Conservation (phyloP, 805 yeast species). For the Metschnikowia rubicola region DNA sequence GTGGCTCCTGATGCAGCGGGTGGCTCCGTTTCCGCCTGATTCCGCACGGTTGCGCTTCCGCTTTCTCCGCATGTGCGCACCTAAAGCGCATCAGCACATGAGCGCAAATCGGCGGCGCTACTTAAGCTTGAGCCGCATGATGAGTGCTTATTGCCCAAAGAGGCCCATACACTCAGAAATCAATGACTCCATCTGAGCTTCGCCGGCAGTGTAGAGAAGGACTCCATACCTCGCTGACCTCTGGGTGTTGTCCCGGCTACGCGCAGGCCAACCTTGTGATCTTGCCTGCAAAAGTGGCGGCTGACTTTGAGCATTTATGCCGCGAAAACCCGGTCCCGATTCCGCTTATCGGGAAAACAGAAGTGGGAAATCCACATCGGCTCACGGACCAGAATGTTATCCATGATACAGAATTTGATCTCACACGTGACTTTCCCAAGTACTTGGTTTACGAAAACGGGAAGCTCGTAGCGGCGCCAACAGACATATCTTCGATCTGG, state of each 20-base stretch:
- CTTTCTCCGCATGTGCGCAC: no score
- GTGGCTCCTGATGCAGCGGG: no score
- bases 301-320: slow-evolving; percentile 35
- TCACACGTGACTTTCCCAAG: slow-evolving; percentile 33
- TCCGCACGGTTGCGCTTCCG: no score
- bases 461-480: slow-evolving; percentile 18
- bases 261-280: slow-evolving; percentile 39
- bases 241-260: slow-evolving; percentile 22
- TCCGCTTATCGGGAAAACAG: slow-evolving; percentile 32
- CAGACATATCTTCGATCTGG: slow-evolving; percentile 31
- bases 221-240: slow-evolving; percentile 8
- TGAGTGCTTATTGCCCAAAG: background rate
- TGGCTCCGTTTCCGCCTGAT: no score
- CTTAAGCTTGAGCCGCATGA: no score
- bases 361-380: slow-evolving; percentile 20
- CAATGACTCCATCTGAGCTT: slow-evolving; percentile 6
- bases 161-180: background rate
- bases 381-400: slow-evolving; percentile 4
- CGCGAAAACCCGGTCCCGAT: slow-evolving; percentile 38
- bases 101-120: no score
- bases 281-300: slow-evolving; percentile 28
- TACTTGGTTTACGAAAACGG: slow-evolving; percentile 35
- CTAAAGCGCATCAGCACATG: no score
- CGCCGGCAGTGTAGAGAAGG: slow-evolving; percentile 5
- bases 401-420: slow-evolving; percentile 21